Conservation (phyloP, 306 rosid species). For the Casuarina cunninghamiana region DNA sequence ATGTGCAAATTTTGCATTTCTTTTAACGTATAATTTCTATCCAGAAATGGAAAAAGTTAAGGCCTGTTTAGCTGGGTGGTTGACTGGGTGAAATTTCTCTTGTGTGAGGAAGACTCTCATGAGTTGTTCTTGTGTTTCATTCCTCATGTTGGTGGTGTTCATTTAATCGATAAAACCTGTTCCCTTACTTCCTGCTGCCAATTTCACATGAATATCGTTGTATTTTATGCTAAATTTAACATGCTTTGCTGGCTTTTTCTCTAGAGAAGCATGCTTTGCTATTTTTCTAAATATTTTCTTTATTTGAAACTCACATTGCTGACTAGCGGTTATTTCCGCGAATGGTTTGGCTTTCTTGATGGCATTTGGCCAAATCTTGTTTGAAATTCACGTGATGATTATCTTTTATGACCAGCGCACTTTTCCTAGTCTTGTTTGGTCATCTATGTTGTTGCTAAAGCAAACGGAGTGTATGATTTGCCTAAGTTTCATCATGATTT, state of each 20-base stretch:
- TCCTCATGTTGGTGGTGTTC: conserved; percentile 10
- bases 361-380: no score
- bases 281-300: neutral
- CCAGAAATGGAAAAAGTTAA: conserved; percentile 1
- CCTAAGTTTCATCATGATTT: neutral
- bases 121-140: neutral
- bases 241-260: neutral
- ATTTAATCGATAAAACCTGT: neutral
- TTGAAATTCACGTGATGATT: neutral
- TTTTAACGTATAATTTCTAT: neutral
- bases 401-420: neutral
- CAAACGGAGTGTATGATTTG: neutral
- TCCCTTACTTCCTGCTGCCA: neutral
- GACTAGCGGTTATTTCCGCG: no score
- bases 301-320: neutral
- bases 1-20: neutral
- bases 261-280: neutral
- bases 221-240: neutral
- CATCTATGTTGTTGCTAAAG: neutral
- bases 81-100: conserved; percentile 1
- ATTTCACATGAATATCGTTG: neutral
- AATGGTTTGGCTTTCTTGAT: no score
- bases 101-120: neutral
- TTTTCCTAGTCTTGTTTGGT: neutral
- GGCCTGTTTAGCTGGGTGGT: conserved; percentile 8